A percentile compares a stretch with the other conserved stretches of the same genome.
Evolutionary conservation across 192 early-diverging fungal genomes (phyloP).

Genomic region (Piromyces finnis): DNA sequence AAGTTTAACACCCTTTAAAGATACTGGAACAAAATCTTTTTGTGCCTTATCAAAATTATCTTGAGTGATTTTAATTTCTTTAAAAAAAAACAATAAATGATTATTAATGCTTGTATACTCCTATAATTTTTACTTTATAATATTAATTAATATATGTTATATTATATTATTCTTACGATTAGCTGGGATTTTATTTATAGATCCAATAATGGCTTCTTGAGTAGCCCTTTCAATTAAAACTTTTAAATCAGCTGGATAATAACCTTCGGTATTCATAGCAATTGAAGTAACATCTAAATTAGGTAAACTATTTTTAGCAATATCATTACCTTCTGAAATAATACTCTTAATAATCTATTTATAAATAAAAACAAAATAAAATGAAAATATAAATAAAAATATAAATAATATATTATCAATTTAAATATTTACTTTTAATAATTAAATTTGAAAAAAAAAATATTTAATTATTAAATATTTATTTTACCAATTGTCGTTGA

Average conservation of each 20-base stretch:
- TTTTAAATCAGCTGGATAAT: slow-evolving; percentile 60
- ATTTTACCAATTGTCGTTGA: slow-evolving; percentile 36
- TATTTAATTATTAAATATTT: too few relatives aligned
- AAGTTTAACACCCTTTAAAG: slow-evolving; percentile 59
- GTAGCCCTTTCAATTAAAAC: slow-evolving; percentile 58
- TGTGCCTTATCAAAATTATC: slow-evolving; percentile 57
- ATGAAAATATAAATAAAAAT: too few relatives aligned
- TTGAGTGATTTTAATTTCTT: slow-evolving; percentile 23
- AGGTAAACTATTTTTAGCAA: slow-evolving; percentile 19
- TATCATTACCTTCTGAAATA: slow-evolving; percentile 27
- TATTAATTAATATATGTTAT: too few relatives aligned
- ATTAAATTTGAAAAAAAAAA: too few relatives aligned
- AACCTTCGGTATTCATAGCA: slow-evolving; percentile 72
- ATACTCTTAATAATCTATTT: slow-evolving; percentile 52
- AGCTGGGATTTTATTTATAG: slow-evolving; percentile 7
- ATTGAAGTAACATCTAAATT: slow-evolving; percentile 53
- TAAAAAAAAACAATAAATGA: too few relatives aligned
- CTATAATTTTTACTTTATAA: too few relatives aligned
- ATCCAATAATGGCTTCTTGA: slow-evolving; percentile 50
- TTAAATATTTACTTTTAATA: too few relatives aligned
- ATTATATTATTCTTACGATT: slow-evolving; percentile 13
- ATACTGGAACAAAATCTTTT: slow-evolving; percentile 59
- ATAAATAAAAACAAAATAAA: too few relatives aligned
- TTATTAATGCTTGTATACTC: too few relatives aligned
- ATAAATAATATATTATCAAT: neutral